These are phyloP conservation scores for Lachancea thermotolerans DNA, from an alignment of 805 yeast genomes.

Conservation along the genomic window DNA sequence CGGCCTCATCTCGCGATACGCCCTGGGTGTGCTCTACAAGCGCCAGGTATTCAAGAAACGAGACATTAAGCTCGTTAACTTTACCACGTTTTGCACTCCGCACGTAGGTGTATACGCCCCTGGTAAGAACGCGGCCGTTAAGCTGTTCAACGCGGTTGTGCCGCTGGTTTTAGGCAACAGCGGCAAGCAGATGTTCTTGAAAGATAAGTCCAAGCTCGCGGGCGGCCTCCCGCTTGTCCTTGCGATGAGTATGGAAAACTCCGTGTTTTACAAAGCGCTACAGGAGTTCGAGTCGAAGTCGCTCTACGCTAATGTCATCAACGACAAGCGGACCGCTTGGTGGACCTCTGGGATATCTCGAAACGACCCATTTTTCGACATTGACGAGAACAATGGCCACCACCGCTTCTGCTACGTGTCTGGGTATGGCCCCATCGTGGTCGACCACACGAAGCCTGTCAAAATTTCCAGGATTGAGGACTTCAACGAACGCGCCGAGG, in stretches of 20 bases:
- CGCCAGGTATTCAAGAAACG: conserved; percentile 39
- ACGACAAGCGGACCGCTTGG: conserved; percentile 78
- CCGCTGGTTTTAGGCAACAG: conserved; percentile 63
- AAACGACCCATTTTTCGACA: conserved; percentile 49
- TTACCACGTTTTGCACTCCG: conserved; percentile 62
- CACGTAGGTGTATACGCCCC: conserved; percentile 64
- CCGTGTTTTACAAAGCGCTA: conserved; percentile 55
- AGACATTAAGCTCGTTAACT: conserved; percentile 49
- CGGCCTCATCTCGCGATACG: conserved; percentile 72
- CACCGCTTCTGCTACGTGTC: conserved; percentile 40
- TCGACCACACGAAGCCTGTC: conserved; percentile 45
- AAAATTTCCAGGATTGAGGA: conserved; percentile 18
- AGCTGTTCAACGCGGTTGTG: conserved; percentile 54
- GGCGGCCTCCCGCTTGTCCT: conserved; percentile 47
- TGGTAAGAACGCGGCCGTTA: conserved; percentile 43
- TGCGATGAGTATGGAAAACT: conserved; percentile 56
- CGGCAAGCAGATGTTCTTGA: conserved; percentile 67
- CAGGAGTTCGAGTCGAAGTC: conserved; percentile 44
- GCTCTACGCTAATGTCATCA: conserved; percentile 68
- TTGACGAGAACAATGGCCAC: conserved; percentile 39
- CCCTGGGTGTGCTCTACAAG: conserved; percentile 62
- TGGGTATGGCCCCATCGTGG: conserved; percentile 50
- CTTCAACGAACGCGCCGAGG: conserved; percentile 2
- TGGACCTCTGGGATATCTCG: conserved; percentile 70
- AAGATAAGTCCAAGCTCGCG: conserved; percentile 33